A percentile compares a stretch with the other conserved stretches of the same genome.
phyloP scores from a whole-genome alignment of 2,329 filamentous ascomycete genomes.

The Hypoxylon sp. region DNA sequence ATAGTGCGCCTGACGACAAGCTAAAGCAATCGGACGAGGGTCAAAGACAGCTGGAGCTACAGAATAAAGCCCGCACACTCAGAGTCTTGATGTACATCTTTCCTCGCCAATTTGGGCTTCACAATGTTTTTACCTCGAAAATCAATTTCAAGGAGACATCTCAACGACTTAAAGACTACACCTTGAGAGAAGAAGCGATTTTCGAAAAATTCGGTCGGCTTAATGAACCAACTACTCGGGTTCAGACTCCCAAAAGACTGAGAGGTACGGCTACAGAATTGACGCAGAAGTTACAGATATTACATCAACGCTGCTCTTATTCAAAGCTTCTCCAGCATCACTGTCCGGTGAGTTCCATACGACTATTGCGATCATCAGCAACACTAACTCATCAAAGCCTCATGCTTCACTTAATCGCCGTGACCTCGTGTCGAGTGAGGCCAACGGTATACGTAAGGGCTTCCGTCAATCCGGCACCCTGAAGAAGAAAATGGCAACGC shows the following conservation, averaged over 20 bases:
- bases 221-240: conserved; percentile 36
- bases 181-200: conserved; percentile 85
- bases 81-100: conserved; percentile 94
- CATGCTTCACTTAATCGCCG: conserved; percentile 23
- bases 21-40: conserved; percentile 4
- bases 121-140: conserved; percentile 87
- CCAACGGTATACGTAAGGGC: conserved; percentile 10
- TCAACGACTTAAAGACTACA: conserved; percentile 85
- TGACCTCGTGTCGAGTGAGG: conserved; percentile 14
- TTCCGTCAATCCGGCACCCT: conserved; percentile 26
- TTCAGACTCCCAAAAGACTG: conserved; percentile 70
- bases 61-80: conserved; percentile 63
- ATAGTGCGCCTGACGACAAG: conserved; percentile 38
- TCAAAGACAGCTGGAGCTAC: conserved; percentile 15
- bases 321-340: conserved; percentile 80
- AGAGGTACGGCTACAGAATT: conserved; percentile 68
- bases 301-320: conserved; percentile 82
- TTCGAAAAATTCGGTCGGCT: conserved; percentile 47
- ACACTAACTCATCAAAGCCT: conserved; percentile 29
- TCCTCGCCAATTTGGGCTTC: conserved; percentile 85
- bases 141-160: conserved; percentile 71
- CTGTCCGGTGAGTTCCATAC: conserved; percentile 65
- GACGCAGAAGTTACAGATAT: conserved; percentile 71
- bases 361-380: too few species aligned
- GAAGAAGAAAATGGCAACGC: conserved; percentile 28